Evolutionary conservation across 768 basidiomycete species (phyloP).

Genomic region (Polyporus arcularius): DNA sequence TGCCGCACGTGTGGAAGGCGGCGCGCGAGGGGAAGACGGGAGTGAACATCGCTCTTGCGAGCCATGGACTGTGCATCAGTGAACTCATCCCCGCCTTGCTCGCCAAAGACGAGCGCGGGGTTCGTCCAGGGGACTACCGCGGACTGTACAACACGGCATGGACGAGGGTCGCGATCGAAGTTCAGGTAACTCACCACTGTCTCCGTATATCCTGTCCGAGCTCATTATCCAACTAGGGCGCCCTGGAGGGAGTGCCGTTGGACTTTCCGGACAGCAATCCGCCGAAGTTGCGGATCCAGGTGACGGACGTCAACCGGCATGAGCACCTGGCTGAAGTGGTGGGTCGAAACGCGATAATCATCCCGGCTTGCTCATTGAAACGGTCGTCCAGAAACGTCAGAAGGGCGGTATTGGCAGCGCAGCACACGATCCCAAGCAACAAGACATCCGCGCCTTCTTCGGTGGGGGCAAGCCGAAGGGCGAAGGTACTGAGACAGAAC

Average conservation of each 20-base stretch:
- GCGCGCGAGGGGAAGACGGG: slow-evolving; percentile 39
- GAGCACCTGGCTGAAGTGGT: slow-evolving; percentile 62
- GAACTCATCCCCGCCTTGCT: slow-evolving; percentile 52
- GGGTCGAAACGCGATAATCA: slow-evolving; percentile 23
- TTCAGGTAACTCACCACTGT: slow-evolving; percentile 36
- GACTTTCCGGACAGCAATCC: slow-evolving; percentile 26
- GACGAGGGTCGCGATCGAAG: slow-evolving; percentile 54
- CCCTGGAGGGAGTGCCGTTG: slow-evolving; percentile 24
- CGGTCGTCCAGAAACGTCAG: slow-evolving; percentile 56
- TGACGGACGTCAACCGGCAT: slow-evolving; percentile 55
- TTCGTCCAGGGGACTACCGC: slow-evolving; percentile 38
- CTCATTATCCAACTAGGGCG: slow-evolving; percentile 27
- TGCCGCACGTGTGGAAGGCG: slow-evolving; percentile 54
- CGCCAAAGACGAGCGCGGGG: slow-evolving; percentile 39
- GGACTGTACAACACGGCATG: slow-evolving; percentile 73
- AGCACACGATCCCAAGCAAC: slow-evolving; percentile 73
- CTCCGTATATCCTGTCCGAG: not conserved
- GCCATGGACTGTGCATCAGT: slow-evolving; percentile 72
- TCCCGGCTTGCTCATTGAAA: not conserved
- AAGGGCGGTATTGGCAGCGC: slow-evolving; percentile 73
- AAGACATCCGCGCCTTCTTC: slow-evolving; percentile 76
- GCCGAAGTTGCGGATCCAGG: slow-evolving; percentile 42
- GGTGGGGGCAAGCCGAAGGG: slow-evolving; percentile 34
- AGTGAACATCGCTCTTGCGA: slow-evolving; percentile 65
- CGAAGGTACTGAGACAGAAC: not conserved